A percentile compares a stretch with the other conserved stretches of the same genome.
phyloP scores from a whole-genome alignment of 306 rosid species.

The Castanospermum australe region DNA sequence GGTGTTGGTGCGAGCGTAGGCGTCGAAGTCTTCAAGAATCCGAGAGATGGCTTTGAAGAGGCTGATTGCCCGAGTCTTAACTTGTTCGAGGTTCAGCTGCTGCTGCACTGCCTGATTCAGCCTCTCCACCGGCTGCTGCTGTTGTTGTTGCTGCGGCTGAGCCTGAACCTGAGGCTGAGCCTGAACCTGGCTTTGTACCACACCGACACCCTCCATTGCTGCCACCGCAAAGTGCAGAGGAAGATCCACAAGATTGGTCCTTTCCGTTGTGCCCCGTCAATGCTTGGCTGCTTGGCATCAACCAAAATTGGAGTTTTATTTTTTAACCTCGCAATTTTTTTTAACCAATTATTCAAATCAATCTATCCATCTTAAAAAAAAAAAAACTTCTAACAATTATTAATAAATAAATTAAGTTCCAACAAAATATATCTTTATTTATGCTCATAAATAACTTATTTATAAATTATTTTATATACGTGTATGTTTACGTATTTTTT shows the following conservation, averaged over 20 bases:
- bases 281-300: no score
- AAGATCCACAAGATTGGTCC: background rate
- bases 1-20: conserved; percentile 70
- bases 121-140: conserved; percentile 47
- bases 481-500: no score
- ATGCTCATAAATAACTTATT: no score
- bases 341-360: no score
- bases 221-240: background rate
- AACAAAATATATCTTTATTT: no score
- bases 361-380: no score
- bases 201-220: conserved; percentile 49
- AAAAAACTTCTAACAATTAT: no score
- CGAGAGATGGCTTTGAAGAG: conserved; percentile 86
- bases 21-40: conserved; percentile 82
- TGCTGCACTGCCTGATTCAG: conserved; percentile 81
- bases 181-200: conserved; percentile 30
- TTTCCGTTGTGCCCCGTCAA: no score
- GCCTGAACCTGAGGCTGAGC: conserved; percentile 21
- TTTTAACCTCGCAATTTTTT: no score
- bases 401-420: no score
- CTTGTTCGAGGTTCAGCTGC: conserved; percentile 77
- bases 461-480: no score
- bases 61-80: conserved; percentile 74
- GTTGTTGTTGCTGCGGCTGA: conserved; percentile 18
- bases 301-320: no score